These are phyloP conservation scores for Boletus insuetus DNA, from an alignment of 768 basidiomycete genomes.

Conservation along the genomic window DNA sequence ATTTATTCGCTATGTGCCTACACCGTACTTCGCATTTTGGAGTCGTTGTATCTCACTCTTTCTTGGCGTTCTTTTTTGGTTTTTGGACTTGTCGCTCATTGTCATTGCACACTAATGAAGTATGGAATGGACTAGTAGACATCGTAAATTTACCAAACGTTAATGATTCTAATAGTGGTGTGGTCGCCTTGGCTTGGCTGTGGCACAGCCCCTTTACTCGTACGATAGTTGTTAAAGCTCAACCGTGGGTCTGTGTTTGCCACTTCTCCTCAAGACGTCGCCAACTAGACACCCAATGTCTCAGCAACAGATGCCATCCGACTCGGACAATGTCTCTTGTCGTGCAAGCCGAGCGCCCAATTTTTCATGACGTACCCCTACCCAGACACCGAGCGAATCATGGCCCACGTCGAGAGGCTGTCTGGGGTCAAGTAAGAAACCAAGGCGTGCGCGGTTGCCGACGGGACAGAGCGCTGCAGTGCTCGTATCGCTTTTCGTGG, in stretches of 20 bases:
- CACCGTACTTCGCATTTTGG: not conserved
- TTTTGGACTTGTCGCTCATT: not conserved
- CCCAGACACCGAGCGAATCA: slow-evolving; percentile 6
- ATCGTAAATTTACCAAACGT: not conserved
- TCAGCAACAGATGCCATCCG: no score
- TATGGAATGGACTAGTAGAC: not conserved
- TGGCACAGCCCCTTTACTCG: not conserved
- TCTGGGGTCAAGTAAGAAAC: slow-evolving; percentile 19
- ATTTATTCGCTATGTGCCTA: no score
- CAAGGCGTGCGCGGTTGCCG: slow-evolving; percentile 42
- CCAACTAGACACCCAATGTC: no score
- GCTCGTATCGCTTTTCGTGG: slow-evolving; percentile 82
- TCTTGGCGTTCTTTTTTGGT: not conserved
- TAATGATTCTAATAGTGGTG: no score
- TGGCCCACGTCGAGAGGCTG: slow-evolving; percentile 11
- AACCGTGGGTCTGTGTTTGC: no score
- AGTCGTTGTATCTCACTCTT: slow-evolving; percentile 4
- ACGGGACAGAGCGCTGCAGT: slow-evolving; percentile 68
- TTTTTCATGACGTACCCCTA: slow-evolving; percentile 22
- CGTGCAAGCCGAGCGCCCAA: not conserved
- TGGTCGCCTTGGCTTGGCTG: no score
- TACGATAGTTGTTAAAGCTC: not conserved
- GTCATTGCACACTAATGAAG: no score
- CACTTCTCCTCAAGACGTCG: no score
- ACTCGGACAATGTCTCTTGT: no score